Conservation (phyloP, 352 stramenopile genomes). For the Globisporangium abappressorium region DNA sequence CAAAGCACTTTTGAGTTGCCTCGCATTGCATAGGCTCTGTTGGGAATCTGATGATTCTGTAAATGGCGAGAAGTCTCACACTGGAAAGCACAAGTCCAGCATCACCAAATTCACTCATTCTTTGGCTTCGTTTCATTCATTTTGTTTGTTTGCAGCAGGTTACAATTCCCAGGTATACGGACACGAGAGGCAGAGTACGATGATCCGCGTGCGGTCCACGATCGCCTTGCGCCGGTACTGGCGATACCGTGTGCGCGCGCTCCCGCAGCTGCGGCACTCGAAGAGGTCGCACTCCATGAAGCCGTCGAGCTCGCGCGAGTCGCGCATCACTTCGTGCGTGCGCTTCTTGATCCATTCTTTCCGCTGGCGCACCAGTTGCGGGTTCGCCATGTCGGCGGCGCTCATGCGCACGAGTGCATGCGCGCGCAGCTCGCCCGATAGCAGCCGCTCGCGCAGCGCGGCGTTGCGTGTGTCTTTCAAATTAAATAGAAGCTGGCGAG, state of each 20-base stretch:
- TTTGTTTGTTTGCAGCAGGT: conserved; percentile 11
- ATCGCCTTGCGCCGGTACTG: conserved; percentile 83
- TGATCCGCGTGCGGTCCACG: conserved; percentile 79
- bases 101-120: not conserved
- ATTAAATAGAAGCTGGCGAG: conserved; percentile 80
- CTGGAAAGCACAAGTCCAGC: too few relatives aligned
- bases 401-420: conserved; percentile 73
- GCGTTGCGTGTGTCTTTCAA: conserved; percentile 73
- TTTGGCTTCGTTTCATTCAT: not conserved
- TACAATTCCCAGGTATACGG: conserved; percentile 79
- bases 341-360: conserved; percentile 87
- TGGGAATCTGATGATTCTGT: not conserved
- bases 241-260: conserved; percentile 68
- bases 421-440: conserved; percentile 53
- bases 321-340: conserved; percentile 79
- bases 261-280: conserved; percentile 78
- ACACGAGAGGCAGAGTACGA: conserved; percentile 76
- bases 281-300: conserved; percentile 80
- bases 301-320: conserved; percentile 56
- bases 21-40: not conserved
- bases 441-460: conserved; percentile 58
- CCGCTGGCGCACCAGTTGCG: conserved; percentile 71
- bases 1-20: not conserved
- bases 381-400: conserved; percentile 82
- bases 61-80: not conserved